A percentile compares a stretch with the other conserved stretches of the same genome.
Conservation (phyloP, 305 asterid species). For the Solanum hybrid region DNA sequence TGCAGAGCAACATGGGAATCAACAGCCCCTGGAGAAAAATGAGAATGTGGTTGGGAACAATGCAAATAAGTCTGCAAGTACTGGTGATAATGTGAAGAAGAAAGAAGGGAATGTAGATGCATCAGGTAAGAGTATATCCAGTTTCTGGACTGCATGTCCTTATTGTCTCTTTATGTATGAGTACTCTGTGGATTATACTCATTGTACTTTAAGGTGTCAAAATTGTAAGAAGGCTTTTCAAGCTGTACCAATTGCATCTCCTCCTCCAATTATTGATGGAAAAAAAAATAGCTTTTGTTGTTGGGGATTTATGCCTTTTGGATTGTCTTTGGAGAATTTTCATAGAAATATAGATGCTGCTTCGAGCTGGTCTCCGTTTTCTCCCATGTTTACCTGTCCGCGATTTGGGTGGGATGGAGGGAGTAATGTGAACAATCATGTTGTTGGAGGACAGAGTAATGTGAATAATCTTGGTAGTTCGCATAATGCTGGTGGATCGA, state of each 20-base stretch:
- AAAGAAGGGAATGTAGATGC: constrained; percentile 18
- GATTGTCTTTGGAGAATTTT: constrained; percentile 36
- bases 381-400: constrained; percentile 61
- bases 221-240: constrained; percentile 20
- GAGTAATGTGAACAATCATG: constrained; percentile 13
- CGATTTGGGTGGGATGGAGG: constrained; percentile 15
- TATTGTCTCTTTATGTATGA: constrained; percentile 73
- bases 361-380: constrained; percentile 65
- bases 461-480: constrained; percentile 1
- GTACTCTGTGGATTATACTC: constrained; percentile 7
- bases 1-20: background rate
- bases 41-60: background rate
- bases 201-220: constrained; percentile 48
- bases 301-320: constrained; percentile 69
- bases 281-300: constrained; percentile 44
- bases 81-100: constrained; percentile 6
- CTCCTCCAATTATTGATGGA: constrained; percentile 57
- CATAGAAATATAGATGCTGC: constrained; percentile 23
- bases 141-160: constrained; percentile 85
- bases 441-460: constrained; percentile 2
- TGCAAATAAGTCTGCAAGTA: background rate
- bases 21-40: constrained; percentile 9
- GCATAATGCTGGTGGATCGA: background rate
- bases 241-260: constrained; percentile 50
- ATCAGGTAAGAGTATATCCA: constrained; percentile 1